These are phyloP conservation scores for Mrakia gelida DNA, from an alignment of 768 basidiomycete species.

Conservation along the genomic window DNA sequence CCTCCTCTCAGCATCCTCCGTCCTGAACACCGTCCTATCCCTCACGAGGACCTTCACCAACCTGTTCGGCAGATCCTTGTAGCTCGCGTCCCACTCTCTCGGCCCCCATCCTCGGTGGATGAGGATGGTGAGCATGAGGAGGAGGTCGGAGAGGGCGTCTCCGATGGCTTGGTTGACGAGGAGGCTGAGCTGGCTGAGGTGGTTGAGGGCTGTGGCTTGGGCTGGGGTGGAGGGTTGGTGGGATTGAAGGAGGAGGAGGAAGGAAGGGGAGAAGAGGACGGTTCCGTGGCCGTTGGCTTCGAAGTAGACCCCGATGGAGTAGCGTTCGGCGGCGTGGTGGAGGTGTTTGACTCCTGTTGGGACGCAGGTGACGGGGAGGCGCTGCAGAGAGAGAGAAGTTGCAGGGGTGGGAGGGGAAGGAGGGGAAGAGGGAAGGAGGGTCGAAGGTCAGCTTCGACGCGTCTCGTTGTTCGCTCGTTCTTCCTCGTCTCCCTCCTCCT, in stretches of 20 bases:
- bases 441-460: background rate
- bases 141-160: conserved; percentile 91
- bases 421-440: background rate
- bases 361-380: conserved; percentile 89
- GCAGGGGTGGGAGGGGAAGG: background rate
- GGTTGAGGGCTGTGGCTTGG: conserved; percentile 70
- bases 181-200: conserved; percentile 69
- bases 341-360: conserved; percentile 96
- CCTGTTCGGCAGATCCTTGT: conserved; percentile 88
- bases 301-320: conserved; percentile 95
- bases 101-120: conserved; percentile 75
- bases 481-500: background rate
- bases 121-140: conserved; percentile 88
- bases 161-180: conserved; percentile 98
- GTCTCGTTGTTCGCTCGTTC: background rate
- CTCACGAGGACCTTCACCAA: conserved; percentile 86
- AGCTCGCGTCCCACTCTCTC: conserved; percentile 85
- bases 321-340: conserved; percentile 92
- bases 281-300: conserved; percentile 99
- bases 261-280: conserved; percentile 79
- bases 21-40: conserved; percentile 77
- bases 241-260: conserved; percentile 58
- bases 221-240: conserved; percentile 75
- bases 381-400: conserved; percentile 49
- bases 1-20: conserved; percentile 87